These are phyloP conservation scores for Leishmania guyanensis DNA, from an alignment of 208 protist species.

Conservation along the genomic window DNA sequence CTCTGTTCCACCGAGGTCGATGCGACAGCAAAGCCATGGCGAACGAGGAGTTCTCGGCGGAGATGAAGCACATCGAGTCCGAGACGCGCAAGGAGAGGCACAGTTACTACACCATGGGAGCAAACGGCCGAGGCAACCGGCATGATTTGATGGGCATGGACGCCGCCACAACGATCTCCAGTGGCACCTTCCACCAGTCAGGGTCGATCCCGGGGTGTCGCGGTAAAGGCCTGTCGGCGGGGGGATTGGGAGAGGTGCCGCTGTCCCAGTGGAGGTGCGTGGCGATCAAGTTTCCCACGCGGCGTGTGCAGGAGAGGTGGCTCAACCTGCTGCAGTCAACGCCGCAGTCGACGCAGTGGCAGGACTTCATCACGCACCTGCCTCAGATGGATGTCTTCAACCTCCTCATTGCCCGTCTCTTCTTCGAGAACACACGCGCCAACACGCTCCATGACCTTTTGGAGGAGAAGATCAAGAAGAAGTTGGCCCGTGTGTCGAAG, in stretches of 20 bases:
- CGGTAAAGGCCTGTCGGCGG: background rate
- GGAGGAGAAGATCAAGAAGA: constrained; percentile 62
- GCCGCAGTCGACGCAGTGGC: constrained; percentile 65
- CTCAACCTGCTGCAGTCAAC: constrained; percentile 75
- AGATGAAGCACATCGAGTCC: background rate
- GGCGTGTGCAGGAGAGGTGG: constrained; percentile 83
- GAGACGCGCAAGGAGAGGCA: background rate
- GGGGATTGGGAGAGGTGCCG: constrained; percentile 14
- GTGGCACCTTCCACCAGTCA: background rate
- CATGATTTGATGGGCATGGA: background rate
- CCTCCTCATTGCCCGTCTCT: constrained; percentile 75
- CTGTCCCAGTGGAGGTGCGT: constrained; percentile 54
- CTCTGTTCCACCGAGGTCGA: background rate
- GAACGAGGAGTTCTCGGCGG: constrained; percentile 6
- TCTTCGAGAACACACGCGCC: constrained; percentile 82
- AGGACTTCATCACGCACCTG: constrained; percentile 64
- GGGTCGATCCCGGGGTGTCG: background rate
- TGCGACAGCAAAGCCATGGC: background rate
- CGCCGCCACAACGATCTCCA: background rate
- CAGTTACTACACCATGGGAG: background rate
- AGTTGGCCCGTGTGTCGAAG: constrained; percentile 63
- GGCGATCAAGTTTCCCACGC: constrained; percentile 78
- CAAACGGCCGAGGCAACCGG: background rate
- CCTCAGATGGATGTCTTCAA: constrained; percentile 77
- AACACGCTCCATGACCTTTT: constrained; percentile 66